These are phyloP conservation scores for Dimargaris xerosporica DNA, from an alignment of 192 early-diverging fungal species.

Conservation along the genomic window DNA sequence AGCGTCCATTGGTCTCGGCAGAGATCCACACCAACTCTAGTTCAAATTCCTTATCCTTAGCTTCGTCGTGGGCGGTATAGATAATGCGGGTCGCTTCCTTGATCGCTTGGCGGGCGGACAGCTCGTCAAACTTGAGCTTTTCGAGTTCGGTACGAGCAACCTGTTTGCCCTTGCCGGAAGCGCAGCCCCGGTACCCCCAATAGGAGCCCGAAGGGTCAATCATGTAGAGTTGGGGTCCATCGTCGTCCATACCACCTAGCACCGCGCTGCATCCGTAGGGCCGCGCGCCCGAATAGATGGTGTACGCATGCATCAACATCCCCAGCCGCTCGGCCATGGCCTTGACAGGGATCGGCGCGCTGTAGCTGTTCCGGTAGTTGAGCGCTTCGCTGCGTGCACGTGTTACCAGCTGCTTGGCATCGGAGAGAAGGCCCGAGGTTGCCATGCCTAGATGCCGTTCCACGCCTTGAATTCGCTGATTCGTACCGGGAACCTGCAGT, in stretches of 20 bases:
- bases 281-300: slow-evolving; percentile 85
- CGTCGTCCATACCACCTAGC: slow-evolving; percentile 59
- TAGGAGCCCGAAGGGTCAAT: slow-evolving; percentile 94
- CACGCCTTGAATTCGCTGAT: slow-evolving; percentile 81
- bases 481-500: slow-evolving; percentile 81
- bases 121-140: slow-evolving; percentile 73
- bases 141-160: slow-evolving; percentile 98
- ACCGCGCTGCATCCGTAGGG: slow-evolving; percentile 86
- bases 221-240: slow-evolving; percentile 82
- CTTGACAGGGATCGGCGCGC: slow-evolving; percentile 65
- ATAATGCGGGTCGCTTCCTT: slow-evolving; percentile 93
- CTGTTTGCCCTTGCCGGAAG: slow-evolving; percentile 91
- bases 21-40: slow-evolving; percentile 95
- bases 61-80: slow-evolving; percentile 85
- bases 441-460: slow-evolving; percentile 91
- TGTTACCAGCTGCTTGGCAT: slow-evolving; percentile 78
- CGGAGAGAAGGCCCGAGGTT: slow-evolving; percentile 75
- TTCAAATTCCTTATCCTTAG: slow-evolving; percentile 99
- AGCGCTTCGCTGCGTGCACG: slow-evolving; percentile 83
- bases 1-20: slow-evolving; percentile 56
- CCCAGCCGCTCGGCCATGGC: slow-evolving; percentile 87
- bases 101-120: slow-evolving; percentile 72
- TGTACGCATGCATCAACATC: slow-evolving; percentile 91
- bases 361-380: slow-evolving; percentile 75
- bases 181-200: slow-evolving; percentile 92